phyloP scores from a whole-genome alignment of 2,329 filamentous ascomycete genomes.

The Blumeriella jaapii region DNA sequence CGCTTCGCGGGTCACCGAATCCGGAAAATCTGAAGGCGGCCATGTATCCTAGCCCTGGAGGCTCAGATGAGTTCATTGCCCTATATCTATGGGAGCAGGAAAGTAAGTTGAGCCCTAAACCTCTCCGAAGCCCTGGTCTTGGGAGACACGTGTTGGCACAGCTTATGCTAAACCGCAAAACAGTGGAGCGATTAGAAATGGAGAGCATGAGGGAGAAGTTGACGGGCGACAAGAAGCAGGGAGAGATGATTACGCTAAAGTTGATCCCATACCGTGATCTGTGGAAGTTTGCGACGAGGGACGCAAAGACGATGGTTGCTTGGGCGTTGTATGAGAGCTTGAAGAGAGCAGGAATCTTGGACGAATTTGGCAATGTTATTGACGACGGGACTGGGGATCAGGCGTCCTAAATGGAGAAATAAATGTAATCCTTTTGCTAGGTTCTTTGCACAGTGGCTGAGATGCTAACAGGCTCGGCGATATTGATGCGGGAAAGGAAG shows the following conservation, averaged over 20 bases:
- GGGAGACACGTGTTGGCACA: no score
- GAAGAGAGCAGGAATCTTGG: no score
- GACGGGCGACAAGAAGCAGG: neutral
- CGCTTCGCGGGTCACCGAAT: neutral
- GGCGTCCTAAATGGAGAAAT: no score
- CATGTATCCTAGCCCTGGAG: neutral
- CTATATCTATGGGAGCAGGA: neutral
- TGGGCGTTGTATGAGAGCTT: conserved; percentile 1
- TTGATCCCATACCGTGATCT: neutral
- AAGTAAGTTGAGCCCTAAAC: no score
- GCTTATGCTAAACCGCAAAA: no score
- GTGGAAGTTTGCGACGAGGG: neutral
- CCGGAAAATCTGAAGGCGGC: neutral
- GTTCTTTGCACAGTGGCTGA: no score
- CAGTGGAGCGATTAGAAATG: neutral
- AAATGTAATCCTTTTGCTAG: no score
- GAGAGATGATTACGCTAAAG: neutral
- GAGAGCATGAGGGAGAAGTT: neutral
- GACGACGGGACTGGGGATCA: no score
- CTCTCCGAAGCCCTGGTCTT: no score
- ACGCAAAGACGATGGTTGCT: neutral
- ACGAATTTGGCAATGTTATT: no score
- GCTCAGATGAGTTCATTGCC: neutral
- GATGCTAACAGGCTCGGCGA: no score
- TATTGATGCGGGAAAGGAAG: no score